Conservation (phyloP, 306 rosid species). For the Astragalus glycyphyllos region DNA sequence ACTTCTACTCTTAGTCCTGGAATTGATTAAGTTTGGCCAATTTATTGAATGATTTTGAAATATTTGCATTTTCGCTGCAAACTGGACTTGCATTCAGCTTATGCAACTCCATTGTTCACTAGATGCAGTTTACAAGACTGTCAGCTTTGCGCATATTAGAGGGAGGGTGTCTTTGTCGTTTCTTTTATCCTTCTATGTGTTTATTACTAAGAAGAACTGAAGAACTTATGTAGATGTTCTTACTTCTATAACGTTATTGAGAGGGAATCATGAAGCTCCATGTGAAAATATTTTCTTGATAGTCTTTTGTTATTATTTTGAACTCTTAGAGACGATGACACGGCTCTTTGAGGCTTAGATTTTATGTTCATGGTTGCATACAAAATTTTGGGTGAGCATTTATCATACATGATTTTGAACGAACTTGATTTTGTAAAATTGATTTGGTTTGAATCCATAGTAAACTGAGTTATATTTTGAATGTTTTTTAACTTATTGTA, state of each 20-base stretch:
- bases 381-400: no score
- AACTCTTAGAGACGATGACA: no score
- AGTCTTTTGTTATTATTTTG: no score
- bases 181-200: neutral
- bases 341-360: no score
- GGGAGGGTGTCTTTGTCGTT: neutral
- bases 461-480: no score
- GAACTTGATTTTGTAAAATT: no score
- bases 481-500: no score
- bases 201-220: neutral
- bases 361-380: no score
- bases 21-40: constrained; percentile 16
- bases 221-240: neutral
- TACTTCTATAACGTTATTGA: neutral
- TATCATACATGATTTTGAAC: no score
- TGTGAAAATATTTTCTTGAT: neutral
- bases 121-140: constrained; percentile 12
- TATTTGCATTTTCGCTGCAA: no score
- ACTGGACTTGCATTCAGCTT: constrained; percentile 18
- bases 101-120: neutral
- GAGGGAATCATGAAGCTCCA: neutral
- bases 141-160: neutral
- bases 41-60: constrained; percentile 26
- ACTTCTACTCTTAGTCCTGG: constrained; percentile 20
- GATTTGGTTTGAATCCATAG: no score